These are phyloP conservation scores for Coleophoma cylindrospora DNA, from an alignment of 2,329 filamentous ascomycete genomes.

Conservation along the genomic window DNA sequence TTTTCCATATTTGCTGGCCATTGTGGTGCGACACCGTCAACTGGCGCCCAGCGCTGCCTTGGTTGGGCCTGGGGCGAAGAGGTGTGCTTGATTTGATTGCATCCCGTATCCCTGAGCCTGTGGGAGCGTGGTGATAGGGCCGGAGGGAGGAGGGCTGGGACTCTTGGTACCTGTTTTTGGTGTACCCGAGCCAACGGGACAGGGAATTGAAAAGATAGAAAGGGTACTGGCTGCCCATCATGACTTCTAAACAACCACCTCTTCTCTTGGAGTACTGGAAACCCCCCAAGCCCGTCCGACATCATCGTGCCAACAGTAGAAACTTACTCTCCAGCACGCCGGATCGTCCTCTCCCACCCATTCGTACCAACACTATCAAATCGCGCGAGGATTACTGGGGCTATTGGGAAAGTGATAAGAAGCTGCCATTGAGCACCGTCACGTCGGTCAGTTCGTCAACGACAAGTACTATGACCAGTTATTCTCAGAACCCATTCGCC, in stretches of 20 bases:
- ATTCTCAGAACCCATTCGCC: not conserved
- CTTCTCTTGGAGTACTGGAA: conserved; percentile 19
- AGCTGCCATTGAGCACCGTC: not conserved
- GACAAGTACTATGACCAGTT: not conserved
- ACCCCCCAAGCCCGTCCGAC: conserved; percentile 16
- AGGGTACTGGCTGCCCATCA: conserved; percentile 4
- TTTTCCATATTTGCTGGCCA: no score
- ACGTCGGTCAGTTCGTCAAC: not conserved
- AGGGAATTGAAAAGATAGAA: not conserved
- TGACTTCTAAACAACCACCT: conserved; percentile 4
- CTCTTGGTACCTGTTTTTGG: not conserved
- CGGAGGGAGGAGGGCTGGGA: no score
- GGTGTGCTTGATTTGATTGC: no score
- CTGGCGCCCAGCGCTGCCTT: no score
- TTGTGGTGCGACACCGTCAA: no score
- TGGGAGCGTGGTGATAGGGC: no score
- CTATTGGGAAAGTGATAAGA: not conserved
- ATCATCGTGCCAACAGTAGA: conserved; percentile 14
- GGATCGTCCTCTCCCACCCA: not conserved
- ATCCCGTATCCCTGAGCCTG: no score
- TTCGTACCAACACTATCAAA: not conserved
- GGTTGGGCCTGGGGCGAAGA: no score
- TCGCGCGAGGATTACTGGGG: not conserved
- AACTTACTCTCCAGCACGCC: conserved; percentile 3
- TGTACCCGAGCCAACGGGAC: not conserved